Conservation (phyloP, 108 stramenopile genomes). For the Discostella stelligeroides region DNA sequence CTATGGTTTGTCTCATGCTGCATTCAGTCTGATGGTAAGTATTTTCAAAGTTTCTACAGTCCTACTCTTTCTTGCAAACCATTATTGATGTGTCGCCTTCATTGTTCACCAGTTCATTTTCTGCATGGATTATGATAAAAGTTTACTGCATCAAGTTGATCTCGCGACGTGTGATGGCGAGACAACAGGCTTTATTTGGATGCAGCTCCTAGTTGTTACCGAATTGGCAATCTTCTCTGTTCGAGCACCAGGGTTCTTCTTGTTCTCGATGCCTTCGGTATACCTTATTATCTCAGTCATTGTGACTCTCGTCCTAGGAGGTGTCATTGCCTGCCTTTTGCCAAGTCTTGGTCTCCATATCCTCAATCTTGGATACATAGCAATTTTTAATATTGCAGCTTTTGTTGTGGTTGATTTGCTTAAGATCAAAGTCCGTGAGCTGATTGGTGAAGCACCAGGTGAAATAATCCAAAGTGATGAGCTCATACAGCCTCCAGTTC, state of each 20-base stretch:
- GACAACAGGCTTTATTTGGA: conserved; percentile 63
- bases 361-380: conserved; percentile 41
- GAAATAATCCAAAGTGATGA: conserved; percentile 57
- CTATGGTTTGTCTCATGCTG: conserved; percentile 62
- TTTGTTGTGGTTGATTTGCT: conserved; percentile 57
- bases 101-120: conserved; percentile 51
- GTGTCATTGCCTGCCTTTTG: conserved; percentile 42
- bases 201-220: conserved; percentile 59
- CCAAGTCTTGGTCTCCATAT: conserved; percentile 21
- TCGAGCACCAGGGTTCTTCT: conserved; percentile 56
- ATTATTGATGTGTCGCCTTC: neutral
- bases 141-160: conserved; percentile 24
- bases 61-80: too few relatives aligned
- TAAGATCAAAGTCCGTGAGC: conserved; percentile 52
- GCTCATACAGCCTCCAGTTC: conserved; percentile 30
- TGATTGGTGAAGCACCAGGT: conserved; percentile 61
- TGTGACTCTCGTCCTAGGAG: conserved; percentile 44
- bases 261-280: conserved; percentile 37
- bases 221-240: conserved; percentile 69
- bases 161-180: conserved; percentile 36
- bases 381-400: conserved; percentile 49
- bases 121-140: conserved; percentile 28
- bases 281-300: conserved; percentile 53
- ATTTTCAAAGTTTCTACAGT: neutral
- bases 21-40: conserved; percentile 45